Conservation (phyloP, 345 rosid genomes). For the Ceriops tagal region DNA sequence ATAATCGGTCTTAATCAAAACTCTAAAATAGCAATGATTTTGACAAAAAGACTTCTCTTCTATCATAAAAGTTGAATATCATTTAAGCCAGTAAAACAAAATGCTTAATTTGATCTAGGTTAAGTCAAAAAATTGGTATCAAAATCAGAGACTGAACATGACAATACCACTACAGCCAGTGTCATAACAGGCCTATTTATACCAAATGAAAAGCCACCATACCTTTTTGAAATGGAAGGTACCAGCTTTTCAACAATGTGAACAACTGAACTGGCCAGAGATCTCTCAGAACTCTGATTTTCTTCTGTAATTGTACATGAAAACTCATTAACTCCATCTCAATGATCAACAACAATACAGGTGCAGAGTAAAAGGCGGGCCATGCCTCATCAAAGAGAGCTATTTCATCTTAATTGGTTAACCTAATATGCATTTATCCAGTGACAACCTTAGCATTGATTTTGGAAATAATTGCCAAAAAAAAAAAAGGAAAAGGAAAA, state of each 20-base stretch:
- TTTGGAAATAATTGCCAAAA: too few species aligned
- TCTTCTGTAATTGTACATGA: slow-evolving; percentile 26
- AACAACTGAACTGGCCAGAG: slow-evolving; percentile 24
- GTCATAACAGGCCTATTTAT: neutral
- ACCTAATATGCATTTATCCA: too few species aligned
- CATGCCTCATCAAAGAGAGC: neutral
- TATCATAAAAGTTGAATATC: too few species aligned
- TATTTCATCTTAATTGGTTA: neutral
- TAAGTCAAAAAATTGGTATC: neutral
- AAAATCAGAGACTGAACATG: neutral
- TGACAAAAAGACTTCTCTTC: neutral
- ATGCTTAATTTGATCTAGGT: neutral
- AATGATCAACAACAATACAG: neutral
- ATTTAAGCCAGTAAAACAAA: neutral
- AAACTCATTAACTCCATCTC: neutral
- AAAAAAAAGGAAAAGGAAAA: too few species aligned
- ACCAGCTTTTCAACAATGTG: slow-evolving; percentile 34
- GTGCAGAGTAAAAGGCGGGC: neutral
- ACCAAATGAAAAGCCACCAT: neutral
- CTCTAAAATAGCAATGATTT: neutral
- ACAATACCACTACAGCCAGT: neutral
- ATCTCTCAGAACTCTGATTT: slow-evolving; percentile 22
- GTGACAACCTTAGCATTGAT: too few species aligned
- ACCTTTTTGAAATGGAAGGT: slow-evolving; percentile 55
- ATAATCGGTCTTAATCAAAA: neutral